These are phyloP conservation scores for Cystobasidium pallidum DNA, from an alignment of 1,284 basidiomycete species.

Conservation along the genomic window DNA sequence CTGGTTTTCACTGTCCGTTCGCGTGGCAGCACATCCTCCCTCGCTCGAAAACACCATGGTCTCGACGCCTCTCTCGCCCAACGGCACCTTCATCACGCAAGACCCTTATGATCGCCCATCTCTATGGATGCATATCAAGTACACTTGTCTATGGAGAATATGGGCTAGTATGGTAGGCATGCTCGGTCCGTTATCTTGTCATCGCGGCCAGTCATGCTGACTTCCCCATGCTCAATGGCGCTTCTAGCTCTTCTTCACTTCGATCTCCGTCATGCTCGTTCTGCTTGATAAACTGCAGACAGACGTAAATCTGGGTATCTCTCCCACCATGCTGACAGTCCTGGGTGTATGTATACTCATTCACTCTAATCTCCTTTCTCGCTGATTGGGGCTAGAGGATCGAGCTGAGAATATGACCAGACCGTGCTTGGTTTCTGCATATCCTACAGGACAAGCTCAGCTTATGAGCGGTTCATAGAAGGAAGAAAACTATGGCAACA, in stretches of 20 bases:
- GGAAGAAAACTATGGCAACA: slow-evolving; percentile 41
- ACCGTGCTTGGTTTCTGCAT: slow-evolving; percentile 44
- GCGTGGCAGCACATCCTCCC: no score
- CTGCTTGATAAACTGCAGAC: slow-evolving; percentile 12
- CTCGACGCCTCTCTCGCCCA: neutral
- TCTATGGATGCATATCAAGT: slow-evolving; percentile 28
- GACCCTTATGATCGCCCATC: slow-evolving; percentile 33
- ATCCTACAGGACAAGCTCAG: slow-evolving; percentile 39
- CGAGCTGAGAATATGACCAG: no score
- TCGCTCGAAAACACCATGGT: slow-evolving; percentile 2
- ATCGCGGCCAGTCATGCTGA: neutral
- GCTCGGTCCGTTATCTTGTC: neutral
- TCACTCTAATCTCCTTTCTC: neutral
- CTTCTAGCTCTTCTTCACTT: slow-evolving; percentile 43
- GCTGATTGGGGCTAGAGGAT: no score
- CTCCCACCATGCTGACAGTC: slow-evolving; percentile 41
- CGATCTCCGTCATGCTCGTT: slow-evolving; percentile 26
- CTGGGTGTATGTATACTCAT: slow-evolving; percentile 41
- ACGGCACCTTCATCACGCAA: slow-evolving; percentile 6
- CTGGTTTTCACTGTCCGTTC: no score
- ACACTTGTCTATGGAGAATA: slow-evolving; percentile 34
- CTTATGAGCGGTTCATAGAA: slow-evolving; percentile 41
- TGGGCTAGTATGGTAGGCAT: slow-evolving; percentile 35
- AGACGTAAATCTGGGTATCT: slow-evolving; percentile 29
- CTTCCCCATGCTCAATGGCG: neutral